A percentile compares a stretch with the other conserved stretches of the same genome.
Evolutionary conservation across 129 eudicot species (phyloP).

Genomic region (Sambucus nigra): DNA sequence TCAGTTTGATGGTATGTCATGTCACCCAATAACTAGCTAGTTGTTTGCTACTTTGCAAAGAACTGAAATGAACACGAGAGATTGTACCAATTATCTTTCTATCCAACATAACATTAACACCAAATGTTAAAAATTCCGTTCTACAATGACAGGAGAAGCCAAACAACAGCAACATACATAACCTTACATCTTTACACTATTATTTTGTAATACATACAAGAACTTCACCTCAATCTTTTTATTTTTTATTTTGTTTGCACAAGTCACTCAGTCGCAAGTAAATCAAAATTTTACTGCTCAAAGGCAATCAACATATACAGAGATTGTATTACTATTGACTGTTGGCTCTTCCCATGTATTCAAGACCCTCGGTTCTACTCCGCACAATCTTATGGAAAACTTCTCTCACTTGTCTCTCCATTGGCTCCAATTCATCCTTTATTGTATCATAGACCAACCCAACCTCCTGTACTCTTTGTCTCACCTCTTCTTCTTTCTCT

Average conservation of each 20-base stretch:
- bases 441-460: slow-evolving; percentile 28
- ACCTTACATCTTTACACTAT: slow-evolving; percentile 10
- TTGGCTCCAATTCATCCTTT: slow-evolving; percentile 58
- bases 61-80: too few species aligned
- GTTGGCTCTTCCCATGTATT: slow-evolving; percentile 17
- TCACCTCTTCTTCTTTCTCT: slow-evolving; percentile 47
- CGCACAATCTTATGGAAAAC: slow-evolving; percentile 54
- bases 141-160: too few species aligned
- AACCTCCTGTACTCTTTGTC: slow-evolving; percentile 36
- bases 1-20: too few species aligned
- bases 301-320: slow-evolving; percentile 5
- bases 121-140: too few species aligned
- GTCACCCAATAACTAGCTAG: too few species aligned
- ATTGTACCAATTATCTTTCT: too few species aligned
- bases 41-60: too few species aligned
- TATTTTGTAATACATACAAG: slow-evolving; percentile 3
- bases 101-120: too few species aligned
- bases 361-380: slow-evolving; percentile 39
- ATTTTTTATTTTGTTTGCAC: slow-evolving; percentile 3
- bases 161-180: too few species aligned
- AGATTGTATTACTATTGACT: slow-evolving; percentile 10
- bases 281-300: slow-evolving; percentile 11
- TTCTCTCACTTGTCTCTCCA: slow-evolving; percentile 66
- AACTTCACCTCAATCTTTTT: neutral
- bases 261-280: neutral